Percentiles rank a stretch among this genome's conserved stretches.
phyloP scores from a whole-genome alignment of 2,329 filamentous ascomycete genomes.

The Ascochyta clinopodiicola region DNA sequence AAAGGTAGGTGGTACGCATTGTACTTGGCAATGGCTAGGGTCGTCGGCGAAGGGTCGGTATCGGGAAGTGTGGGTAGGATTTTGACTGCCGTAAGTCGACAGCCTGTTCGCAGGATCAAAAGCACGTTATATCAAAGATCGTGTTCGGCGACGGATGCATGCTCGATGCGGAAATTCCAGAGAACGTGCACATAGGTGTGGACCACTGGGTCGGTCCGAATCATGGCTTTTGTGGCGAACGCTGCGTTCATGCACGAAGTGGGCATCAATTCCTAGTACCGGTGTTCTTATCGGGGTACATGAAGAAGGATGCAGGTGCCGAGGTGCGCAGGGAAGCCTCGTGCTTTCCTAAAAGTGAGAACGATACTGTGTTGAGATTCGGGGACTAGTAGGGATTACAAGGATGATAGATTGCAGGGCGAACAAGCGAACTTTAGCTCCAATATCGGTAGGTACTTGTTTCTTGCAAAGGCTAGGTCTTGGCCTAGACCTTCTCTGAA shows the following conservation, averaged over 20 bases:
- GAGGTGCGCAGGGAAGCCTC: too few species aligned
- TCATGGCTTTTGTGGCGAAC: background rate
- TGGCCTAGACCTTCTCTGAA: too few species aligned
- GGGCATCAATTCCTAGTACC: too few species aligned
- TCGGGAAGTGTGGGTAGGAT: background rate
- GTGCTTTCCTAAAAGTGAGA: too few species aligned
- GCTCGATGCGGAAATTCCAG: background rate
- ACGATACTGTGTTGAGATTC: too few species aligned
- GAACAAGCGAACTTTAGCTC: too few species aligned
- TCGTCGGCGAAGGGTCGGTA: background rate
- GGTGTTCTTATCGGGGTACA: too few species aligned
- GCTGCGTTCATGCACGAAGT: background rate
- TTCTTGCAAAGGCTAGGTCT: too few species aligned
- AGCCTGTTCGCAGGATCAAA: background rate
- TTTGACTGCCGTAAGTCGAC: background rate
- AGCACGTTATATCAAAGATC: background rate
- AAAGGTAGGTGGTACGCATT: slow-evolving; percentile 6
- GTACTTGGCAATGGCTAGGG: background rate
- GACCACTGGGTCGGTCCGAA: slow-evolving; percentile 3
- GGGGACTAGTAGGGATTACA: too few species aligned
- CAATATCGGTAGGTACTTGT: too few species aligned
- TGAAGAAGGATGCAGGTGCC: too few species aligned
- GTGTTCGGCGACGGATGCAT: background rate
- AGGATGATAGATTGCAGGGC: too few species aligned
- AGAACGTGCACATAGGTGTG: background rate